Base-by-base conservation (phyloP, 139 green algal genomes). In the Deuterostichococcus epilithicus region DNA sequence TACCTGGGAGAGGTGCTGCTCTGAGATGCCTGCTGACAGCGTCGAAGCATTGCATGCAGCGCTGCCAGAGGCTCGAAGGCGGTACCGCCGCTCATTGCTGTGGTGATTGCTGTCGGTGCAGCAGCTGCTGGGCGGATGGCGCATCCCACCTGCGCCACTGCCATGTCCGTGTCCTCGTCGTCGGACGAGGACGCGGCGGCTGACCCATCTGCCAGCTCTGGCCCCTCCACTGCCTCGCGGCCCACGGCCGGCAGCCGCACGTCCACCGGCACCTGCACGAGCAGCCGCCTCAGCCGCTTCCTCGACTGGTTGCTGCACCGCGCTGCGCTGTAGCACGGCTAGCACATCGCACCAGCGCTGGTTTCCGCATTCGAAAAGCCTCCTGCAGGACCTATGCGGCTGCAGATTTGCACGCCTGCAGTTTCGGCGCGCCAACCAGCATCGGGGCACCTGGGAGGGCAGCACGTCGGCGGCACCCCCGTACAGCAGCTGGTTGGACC, bases 401-500 rank as follows among this genome's bases (percentile, higher is more conserved):
- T 74, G 33, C 22, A 74, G 18, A 45, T 32, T 37, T 74, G 69
- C 69, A 74, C n/a, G 35, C 13, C 15, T 37, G 33, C n/a, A 67
- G 23, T 23, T 25, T 67, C 58, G 25, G 58, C 58, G 23, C 58
- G 58, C 58, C 58, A 35, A 6, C 65, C 30, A 35, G 30, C 30
- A 52, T 52, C 42, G 42, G 13, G 8, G 67, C 67, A 72, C 30
- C 8, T 81, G 78, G 20, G 76, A 85, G 35, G 81, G 81, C 23
- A 75, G 28, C 15, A 87, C 63, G 47, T 83, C 77, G 6, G 44
- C 82, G 25, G 77, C 81, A n/a, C 39, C 80, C n/a, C 90, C 91
- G 83, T 93, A 95, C 45, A 90, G 47, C 52, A 84, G 20, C 78
- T 91, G 85, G 84, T 98, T 98, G 68, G 83, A 81, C 96, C 96